These are phyloP conservation scores for Taphrina wiesneri DNA, from an alignment of 1,139 yeast species.

Conservation along the genomic window DNA sequence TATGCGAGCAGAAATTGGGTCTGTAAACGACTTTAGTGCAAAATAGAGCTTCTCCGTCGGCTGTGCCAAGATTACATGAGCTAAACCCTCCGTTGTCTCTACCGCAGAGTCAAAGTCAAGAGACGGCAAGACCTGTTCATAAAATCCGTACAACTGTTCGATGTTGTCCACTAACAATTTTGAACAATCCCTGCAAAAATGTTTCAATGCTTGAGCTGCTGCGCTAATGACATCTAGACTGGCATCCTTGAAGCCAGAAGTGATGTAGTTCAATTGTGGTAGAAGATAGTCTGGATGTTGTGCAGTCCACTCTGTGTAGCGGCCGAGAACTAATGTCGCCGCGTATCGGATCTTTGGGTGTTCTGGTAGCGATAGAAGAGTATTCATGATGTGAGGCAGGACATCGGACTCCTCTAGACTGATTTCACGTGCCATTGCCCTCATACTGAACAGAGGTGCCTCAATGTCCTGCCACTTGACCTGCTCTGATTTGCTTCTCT, in stretches of 20 bases:
- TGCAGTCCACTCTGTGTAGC: slow-evolving; percentile 94
- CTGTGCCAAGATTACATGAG: slow-evolving; percentile 72
- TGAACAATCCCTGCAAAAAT: slow-evolving; percentile 90
- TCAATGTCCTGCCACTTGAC: slow-evolving; percentile 81
- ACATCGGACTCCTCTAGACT: slow-evolving; percentile 64
- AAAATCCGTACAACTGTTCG: slow-evolving; percentile 75
- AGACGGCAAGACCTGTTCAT: slow-evolving; percentile 58
- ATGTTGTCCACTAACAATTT: slow-evolving; percentile 63
- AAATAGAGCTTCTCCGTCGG: slow-evolving; percentile 51
- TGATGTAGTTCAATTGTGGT: slow-evolving; percentile 80
- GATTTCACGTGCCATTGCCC: slow-evolving; percentile 95
- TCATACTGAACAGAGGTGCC: slow-evolving; percentile 83
- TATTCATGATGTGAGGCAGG: slow-evolving; percentile 76
- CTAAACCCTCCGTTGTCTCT: slow-evolving; percentile 87
- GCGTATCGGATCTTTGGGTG: slow-evolving; percentile 88
- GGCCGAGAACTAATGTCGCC: slow-evolving; percentile 85
- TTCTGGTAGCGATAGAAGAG: slow-evolving; percentile 71
- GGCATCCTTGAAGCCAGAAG: slow-evolving; percentile 64
- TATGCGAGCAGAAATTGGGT: slow-evolving; percentile 50
- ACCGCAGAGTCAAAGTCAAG: slow-evolving; percentile 70
- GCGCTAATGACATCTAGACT: slow-evolving; percentile 68
- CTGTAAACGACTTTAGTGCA: slow-evolving; percentile 61
- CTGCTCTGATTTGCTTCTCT: slow-evolving; percentile 43
- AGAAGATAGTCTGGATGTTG: slow-evolving; percentile 79
- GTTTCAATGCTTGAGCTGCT: slow-evolving; percentile 91